phyloP scores from a whole-genome alignment of 2,329 filamentous ascomycete species.

The Beauveria sp. region DNA sequence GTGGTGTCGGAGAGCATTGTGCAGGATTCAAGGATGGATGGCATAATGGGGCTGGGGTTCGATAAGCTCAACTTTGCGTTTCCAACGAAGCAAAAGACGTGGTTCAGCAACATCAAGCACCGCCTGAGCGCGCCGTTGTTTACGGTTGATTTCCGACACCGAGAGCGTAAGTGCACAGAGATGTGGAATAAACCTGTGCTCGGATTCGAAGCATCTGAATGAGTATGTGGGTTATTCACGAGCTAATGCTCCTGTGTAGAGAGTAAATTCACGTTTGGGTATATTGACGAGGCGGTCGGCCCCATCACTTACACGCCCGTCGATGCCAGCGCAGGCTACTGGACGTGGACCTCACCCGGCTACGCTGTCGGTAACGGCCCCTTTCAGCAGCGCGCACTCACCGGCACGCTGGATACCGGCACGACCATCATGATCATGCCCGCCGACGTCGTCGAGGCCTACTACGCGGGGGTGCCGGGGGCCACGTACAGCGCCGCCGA shows the following conservation, averaged over 20 bases:
- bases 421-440: slow-evolving; percentile 56
- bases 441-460: slow-evolving; percentile 38
- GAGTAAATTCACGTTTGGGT: slow-evolving; percentile 68
- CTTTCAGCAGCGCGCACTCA: slow-evolving; percentile 31
- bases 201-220: too few relatives aligned
- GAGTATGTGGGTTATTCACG: too few relatives aligned
- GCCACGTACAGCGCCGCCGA: not conserved
- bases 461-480: slow-evolving; percentile 29
- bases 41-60: slow-evolving; percentile 38
- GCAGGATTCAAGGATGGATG: slow-evolving; percentile 32
- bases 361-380: slow-evolving; percentile 16
- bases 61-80: slow-evolving; percentile 33
- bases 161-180: slow-evolving; percentile 15
- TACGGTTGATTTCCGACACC: slow-evolving; percentile 59
- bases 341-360: slow-evolving; percentile 32
- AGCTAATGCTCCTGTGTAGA: slow-evolving; percentile 28
- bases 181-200: too few relatives aligned
- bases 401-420: slow-evolving; percentile 49
- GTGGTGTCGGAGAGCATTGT: slow-evolving; percentile 34
- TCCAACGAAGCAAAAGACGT: slow-evolving; percentile 35
- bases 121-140: slow-evolving; percentile 40
- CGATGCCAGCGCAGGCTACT: slow-evolving; percentile 59
- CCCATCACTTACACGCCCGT: slow-evolving; percentile 50
- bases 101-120: slow-evolving; percentile 27
- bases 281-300: slow-evolving; percentile 54